A percentile compares a stretch with the other conserved stretches of the same genome.
These are phyloP conservation scores for Candida oleophila DNA, from an alignment of 805 yeast species.

Conservation along the genomic window DNA sequence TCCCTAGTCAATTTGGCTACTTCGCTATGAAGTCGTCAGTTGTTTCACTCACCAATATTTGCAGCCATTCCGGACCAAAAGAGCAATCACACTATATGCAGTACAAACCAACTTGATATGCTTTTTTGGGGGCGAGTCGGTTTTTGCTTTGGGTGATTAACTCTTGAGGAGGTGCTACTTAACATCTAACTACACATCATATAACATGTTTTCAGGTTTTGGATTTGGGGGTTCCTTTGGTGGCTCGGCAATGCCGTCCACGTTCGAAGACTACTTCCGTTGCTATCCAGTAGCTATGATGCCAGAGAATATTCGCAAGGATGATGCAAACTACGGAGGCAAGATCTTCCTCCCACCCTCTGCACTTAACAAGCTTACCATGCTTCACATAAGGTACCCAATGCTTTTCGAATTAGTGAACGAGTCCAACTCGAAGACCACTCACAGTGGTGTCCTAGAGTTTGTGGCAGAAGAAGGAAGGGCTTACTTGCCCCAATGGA, in stretches of 20 bases:
- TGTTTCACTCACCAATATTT: neutral
- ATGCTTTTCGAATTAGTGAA: constrained; percentile 85
- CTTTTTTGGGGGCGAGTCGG: too few species aligned
- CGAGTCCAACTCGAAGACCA: constrained; percentile 55
- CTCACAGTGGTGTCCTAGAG: constrained; percentile 94
- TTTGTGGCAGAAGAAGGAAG: constrained; percentile 98
- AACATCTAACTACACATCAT: neutral
- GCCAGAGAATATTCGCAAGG: constrained; percentile 71
- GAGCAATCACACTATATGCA: neutral
- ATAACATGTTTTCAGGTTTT: constrained; percentile 42
- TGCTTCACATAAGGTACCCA: constrained; percentile 91
- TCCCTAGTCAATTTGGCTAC: too few species aligned
- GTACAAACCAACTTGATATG: too few species aligned
- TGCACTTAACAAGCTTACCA: constrained; percentile 82
- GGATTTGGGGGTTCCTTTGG: constrained; percentile 39
- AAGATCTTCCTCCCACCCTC: constrained; percentile 94
- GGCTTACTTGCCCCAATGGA: constrained; percentile 94
- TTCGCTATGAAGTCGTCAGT: too few species aligned
- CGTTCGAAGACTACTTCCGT: constrained; percentile 84
- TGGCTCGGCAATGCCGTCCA: constrained; percentile 28
- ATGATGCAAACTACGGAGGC: constrained; percentile 89
- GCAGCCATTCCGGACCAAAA: neutral
- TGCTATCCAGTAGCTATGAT: constrained; percentile 91
- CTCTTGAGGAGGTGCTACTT: too few species aligned
- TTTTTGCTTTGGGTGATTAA: too few species aligned